phyloP scores from a whole-genome alignment of 768 basidiomycete genomes.

The Pleurotus djamor region DNA sequence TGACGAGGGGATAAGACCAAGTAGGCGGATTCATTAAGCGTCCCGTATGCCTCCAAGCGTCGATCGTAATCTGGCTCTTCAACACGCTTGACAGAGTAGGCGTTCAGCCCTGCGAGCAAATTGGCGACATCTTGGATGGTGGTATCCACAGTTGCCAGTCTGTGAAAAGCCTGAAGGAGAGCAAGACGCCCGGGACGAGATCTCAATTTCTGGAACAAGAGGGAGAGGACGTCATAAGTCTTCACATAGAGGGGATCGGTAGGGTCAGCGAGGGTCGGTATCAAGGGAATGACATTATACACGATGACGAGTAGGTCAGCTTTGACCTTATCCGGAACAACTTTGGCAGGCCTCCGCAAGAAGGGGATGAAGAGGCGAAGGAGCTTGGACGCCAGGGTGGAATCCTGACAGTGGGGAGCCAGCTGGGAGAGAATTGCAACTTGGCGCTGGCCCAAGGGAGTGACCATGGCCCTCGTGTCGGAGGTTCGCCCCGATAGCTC shows the following conservation, averaged over 20 bases:
- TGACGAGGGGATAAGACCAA: slow-evolving; percentile 45
- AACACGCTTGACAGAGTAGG: slow-evolving; percentile 77
- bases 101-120: slow-evolving; percentile 72
- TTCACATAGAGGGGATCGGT: slow-evolving; percentile 41
- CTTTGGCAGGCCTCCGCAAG: slow-evolving; percentile 70
- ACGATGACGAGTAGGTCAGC: slow-evolving; percentile 75
- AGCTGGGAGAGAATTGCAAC: slow-evolving; percentile 79
- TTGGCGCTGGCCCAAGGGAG: slow-evolving; percentile 76
- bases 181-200: slow-evolving; percentile 68
- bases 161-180: slow-evolving; percentile 64
- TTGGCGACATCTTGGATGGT: slow-evolving; percentile 46
- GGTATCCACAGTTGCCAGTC: slow-evolving; percentile 40
- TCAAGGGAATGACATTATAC: slow-evolving; percentile 60
- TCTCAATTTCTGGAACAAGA: slow-evolving; percentile 75
- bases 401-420: slow-evolving; percentile 69
- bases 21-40: slow-evolving; percentile 68
- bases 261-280: slow-evolving; percentile 55
- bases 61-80: slow-evolving; percentile 94
- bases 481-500: slow-evolving; percentile 64
- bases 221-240: slow-evolving; percentile 66
- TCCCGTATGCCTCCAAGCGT: slow-evolving; percentile 72
- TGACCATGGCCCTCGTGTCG: slow-evolving; percentile 44
- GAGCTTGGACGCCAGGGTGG: slow-evolving; percentile 70
- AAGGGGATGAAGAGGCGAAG: slow-evolving; percentile 75
- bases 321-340: slow-evolving; percentile 86